phyloP scores from a whole-genome alignment of 2,329 filamentous ascomycete genomes.

The Eurotiales sp. region DNA sequence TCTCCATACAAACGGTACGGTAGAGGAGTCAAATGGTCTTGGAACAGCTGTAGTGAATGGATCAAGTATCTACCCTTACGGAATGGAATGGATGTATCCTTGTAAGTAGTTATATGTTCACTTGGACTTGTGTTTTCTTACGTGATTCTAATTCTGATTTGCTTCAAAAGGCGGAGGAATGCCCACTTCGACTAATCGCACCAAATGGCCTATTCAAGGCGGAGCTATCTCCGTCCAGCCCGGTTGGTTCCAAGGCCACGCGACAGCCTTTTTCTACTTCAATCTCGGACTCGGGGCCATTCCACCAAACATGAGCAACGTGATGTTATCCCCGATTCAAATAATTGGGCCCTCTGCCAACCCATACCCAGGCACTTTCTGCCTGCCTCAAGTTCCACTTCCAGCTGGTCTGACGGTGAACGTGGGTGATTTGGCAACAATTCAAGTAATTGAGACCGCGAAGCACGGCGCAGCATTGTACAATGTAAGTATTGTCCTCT shows the following conservation, averaged over 20 bases:
- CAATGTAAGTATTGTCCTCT: conserved; percentile 56
- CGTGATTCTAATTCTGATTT: not conserved
- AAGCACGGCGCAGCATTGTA: conserved; percentile 79
- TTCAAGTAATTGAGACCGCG: conserved; percentile 80
- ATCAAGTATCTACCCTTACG: conserved; percentile 64
- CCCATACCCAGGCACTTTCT: conserved; percentile 84
- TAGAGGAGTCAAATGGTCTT: conserved; percentile 45
- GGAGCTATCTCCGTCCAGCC: conserved; percentile 89
- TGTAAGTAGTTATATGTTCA: conserved; percentile 58
- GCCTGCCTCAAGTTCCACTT: conserved; percentile 82
- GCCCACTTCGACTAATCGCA: conserved; percentile 72
- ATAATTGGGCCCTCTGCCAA: conserved; percentile 76
- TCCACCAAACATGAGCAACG: conserved; percentile 81
- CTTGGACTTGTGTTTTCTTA: too few species aligned
- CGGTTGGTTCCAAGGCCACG: conserved; percentile 91
- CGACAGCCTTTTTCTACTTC: conserved; percentile 77
- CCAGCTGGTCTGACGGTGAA: conserved; percentile 68
- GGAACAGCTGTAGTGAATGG: conserved; percentile 44
- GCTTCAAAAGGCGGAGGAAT: conserved; percentile 71
- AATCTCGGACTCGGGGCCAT: conserved; percentile 83
- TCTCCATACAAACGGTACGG: conserved; percentile 68
- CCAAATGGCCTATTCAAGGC: conserved; percentile 83
- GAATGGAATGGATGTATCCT: conserved; percentile 94
- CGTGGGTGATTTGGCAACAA: conserved; percentile 82
- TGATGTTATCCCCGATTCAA: conserved; percentile 77